Base-by-base conservation (phyloP, 1,284 basidiomycete genomes). In the Rhodotorula sp. region DNA sequence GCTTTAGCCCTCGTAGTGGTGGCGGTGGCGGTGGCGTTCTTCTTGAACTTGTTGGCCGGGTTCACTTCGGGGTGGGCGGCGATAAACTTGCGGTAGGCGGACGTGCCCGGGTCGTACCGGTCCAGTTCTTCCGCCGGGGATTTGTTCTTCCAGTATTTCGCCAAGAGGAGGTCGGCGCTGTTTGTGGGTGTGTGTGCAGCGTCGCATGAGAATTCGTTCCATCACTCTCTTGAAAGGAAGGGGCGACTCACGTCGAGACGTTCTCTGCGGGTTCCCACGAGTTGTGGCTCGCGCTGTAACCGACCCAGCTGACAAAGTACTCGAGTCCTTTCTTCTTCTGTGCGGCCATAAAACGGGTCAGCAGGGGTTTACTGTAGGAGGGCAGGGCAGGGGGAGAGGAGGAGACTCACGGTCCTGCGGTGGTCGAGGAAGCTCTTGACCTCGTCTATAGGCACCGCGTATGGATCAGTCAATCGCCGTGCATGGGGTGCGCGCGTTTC, bases 251-350 rank as follows among this genome's bases (percentile, higher is more conserved):
- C 72, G 39, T 43, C 39, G 10, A 16, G 23, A 68, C 57, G 26
- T 61, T 62, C 5, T 58, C 39, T 18, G 65, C 69, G 2, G 67
- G 66, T 23, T 68, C 67, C 72, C 72, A 74, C 15, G 69, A 66
- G 47, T 61, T 49, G 26, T 71, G 61, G 3, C 56, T 29, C 7
- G 63, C 58, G 43, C 56, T 31, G 64, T 64, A 74, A 4, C 67
- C 72, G 4, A 57, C 48, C 72, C 72, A 74, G 20, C 51, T 43
- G n/a, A 74, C 64, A 5, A 39, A 26, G 62, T 74, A 74, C 48
- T 64, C 20, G 6, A 74, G 59, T 3, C 7, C 34, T 26, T 47
- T 54, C 14, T 43, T 52, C 34, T 68, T 47, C 43, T 52, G 39
- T 34, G 34, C 34, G 34, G 34, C 34, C 5, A 34, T 6, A 5